A percentile compares a stretch with the other conserved stretches of the same genome.
Evolutionary conservation across 805 yeast genomes (phyloP).

Genomic region (Grigorovia transvaalensis): DNA sequence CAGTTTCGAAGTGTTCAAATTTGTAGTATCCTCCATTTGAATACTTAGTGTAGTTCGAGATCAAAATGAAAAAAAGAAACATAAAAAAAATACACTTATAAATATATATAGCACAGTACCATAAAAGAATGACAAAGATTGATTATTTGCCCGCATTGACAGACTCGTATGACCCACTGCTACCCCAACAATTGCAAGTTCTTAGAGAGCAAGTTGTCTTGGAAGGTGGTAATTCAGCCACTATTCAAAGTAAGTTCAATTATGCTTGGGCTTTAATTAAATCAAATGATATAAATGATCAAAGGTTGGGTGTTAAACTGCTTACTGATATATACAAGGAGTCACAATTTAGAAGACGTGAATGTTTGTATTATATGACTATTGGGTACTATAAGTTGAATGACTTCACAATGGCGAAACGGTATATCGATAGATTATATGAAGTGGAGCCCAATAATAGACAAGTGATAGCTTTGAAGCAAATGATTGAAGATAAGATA

Average conservation of each 20-base stretch:
- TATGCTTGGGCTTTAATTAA: slow-evolving; percentile 94
- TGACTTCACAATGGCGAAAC: slow-evolving; percentile 74
- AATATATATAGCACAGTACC: not conserved
- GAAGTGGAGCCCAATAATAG: slow-evolving; percentile 74
- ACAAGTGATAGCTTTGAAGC: slow-evolving; percentile 64
- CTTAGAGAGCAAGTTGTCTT: slow-evolving; percentile 66
- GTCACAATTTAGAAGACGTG: slow-evolving; percentile 76
- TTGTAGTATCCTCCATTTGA: slow-evolving; percentile 31
- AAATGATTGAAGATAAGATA: slow-evolving; percentile 72
- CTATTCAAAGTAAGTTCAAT: slow-evolving; percentile 81
- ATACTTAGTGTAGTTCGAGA: too few species aligned
- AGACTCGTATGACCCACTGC: slow-evolving; percentile 37
- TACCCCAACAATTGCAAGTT: slow-evolving; percentile 64
- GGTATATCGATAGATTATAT: slow-evolving; percentile 71
- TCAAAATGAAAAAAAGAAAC: too few species aligned
- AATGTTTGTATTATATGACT: slow-evolving; percentile 77
- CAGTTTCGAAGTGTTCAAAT: slow-evolving; percentile 65
- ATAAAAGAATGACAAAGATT: slow-evolving; percentile 14
- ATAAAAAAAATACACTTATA: too few species aligned
- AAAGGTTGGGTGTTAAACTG: slow-evolving; percentile 68
- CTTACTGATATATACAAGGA: slow-evolving; percentile 61
- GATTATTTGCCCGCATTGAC: slow-evolving; percentile 24
- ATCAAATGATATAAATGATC: slow-evolving; percentile 50
- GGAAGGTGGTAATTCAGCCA: slow-evolving; percentile 65
- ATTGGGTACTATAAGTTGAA: slow-evolving; percentile 83